These are phyloP conservation scores for Suillus lakei DNA, from an alignment of 768 basidiomycete species.

Conservation along the genomic window DNA sequence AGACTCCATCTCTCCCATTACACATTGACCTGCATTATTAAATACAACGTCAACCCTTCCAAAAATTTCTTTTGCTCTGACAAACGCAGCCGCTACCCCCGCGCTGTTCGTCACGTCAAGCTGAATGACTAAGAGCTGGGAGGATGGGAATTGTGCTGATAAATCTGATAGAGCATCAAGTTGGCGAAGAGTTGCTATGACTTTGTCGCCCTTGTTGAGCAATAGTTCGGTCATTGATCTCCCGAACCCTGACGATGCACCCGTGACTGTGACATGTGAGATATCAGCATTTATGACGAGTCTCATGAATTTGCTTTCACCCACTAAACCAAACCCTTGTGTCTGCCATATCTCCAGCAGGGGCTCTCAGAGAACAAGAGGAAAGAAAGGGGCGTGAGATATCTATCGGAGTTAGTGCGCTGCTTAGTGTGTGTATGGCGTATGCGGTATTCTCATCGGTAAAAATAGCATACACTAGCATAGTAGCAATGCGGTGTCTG, in stretches of 20 bases:
- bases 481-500: no score
- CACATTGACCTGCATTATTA: slow-evolving; percentile 38
- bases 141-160: slow-evolving; percentile 21
- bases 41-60: slow-evolving; percentile 43
- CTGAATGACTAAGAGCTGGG: slow-evolving; percentile 34
- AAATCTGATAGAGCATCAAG: slow-evolving; percentile 38
- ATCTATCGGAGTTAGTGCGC: neutral
- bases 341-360: neutral
- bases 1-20: slow-evolving; percentile 42
- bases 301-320: neutral
- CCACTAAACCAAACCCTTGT: slow-evolving; percentile 1
- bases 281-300: neutral
- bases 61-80: slow-evolving; percentile 28
- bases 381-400: neutral
- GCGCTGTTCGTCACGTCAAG: slow-evolving; percentile 36
- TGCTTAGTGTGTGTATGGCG: neutral
- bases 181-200: slow-evolving; percentile 48
- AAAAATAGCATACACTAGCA: neutral
- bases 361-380: neutral
- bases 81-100: slow-evolving; percentile 34
- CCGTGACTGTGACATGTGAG: slow-evolving; percentile 26
- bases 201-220: slow-evolving; percentile 41
- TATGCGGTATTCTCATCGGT: neutral
- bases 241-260: slow-evolving; percentile 46
- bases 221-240: slow-evolving; percentile 36